Percentiles rank a stretch among this genome's conserved stretches.
phyloP scores from a whole-genome alignment of 2,329 filamentous ascomycete species.

The Paramyrothecium roridum region DNA sequence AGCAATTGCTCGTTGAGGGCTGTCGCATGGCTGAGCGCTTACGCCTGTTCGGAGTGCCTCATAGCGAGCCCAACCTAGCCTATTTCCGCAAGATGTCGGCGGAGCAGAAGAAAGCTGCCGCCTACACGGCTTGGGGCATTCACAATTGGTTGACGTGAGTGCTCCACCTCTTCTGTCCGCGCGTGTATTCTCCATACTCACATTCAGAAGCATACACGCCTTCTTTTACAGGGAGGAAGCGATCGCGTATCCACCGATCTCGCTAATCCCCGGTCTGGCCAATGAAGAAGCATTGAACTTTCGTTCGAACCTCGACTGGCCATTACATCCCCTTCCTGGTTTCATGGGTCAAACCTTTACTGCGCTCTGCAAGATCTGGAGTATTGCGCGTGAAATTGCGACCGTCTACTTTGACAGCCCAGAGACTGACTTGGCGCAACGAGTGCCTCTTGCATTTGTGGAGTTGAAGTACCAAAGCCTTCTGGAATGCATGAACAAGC shows the following conservation, averaged over 20 bases:
- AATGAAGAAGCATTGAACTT: no score
- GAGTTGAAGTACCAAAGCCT: background rate
- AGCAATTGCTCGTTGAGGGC: conserved; percentile 2
- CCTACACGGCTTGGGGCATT: background rate
- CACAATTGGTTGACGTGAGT: conserved; percentile 2
- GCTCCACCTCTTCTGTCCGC: background rate
- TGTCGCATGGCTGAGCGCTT: conserved; percentile 6
- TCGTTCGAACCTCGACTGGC: conserved; percentile 8
- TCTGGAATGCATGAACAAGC: background rate
- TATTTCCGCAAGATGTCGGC: background rate
- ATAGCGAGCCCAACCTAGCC: background rate
- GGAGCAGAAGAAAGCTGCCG: background rate
- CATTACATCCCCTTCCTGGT: conserved; percentile 7
- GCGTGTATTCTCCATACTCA: background rate
- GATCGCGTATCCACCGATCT: conserved; percentile 9
- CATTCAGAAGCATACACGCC: background rate
- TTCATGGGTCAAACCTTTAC: conserved; percentile 13
- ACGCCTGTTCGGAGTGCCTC: conserved; percentile 1
- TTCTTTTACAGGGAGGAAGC: conserved; percentile 2
- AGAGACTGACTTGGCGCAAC: background rate
- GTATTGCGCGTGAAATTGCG: conserved; percentile 12
- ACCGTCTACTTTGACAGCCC: conserved; percentile 6
- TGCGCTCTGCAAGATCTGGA: conserved; percentile 11
- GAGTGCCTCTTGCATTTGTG: background rate
- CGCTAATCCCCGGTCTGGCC: conserved; percentile 7